These are phyloP conservation scores for Ilex aquifolium DNA, from an alignment of 257 asterid species.

Conservation along the genomic window DNA sequence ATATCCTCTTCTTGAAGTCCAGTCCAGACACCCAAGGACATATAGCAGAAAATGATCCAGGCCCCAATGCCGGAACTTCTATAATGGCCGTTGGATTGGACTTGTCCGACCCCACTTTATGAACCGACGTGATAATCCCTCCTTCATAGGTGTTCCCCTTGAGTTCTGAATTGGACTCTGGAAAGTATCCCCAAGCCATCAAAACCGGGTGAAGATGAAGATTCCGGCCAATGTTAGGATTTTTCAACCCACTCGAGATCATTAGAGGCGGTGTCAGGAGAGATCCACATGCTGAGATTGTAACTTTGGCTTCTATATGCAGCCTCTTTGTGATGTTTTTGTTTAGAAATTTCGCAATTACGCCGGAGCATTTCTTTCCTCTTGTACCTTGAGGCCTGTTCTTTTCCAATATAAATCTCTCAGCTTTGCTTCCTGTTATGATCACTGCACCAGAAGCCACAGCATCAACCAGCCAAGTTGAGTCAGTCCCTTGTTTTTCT, in stretches of 20 bases:
- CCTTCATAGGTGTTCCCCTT: constrained; percentile 68
- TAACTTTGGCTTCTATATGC: constrained; percentile 42
- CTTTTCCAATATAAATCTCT: constrained; percentile 38
- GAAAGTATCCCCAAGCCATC: constrained; percentile 85
- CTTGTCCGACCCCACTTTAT: constrained; percentile 48
- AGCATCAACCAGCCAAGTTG: constrained; percentile 91
- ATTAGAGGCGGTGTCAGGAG: constrained; percentile 77
- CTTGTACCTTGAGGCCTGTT: constrained; percentile 4
- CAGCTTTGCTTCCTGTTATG: constrained; percentile 68
- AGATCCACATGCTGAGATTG: constrained; percentile 74
- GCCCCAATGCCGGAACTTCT: constrained; percentile 64
- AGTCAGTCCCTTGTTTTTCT: constrained; percentile 69
- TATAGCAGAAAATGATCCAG: constrained; percentile 47
- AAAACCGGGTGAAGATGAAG: constrained; percentile 83
- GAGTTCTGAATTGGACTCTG: constrained; percentile 36
- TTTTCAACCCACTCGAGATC: constrained; percentile 61
- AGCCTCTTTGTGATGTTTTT: constrained; percentile 33
- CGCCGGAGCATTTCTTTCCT: constrained; percentile 59
- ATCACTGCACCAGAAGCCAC: constrained; percentile 65
- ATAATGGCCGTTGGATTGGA: constrained; percentile 38
- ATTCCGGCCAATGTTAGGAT: constrained; percentile 68
- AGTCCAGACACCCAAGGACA: constrained; percentile 70
- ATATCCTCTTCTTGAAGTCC: constrained; percentile 52
- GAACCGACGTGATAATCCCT: constrained; percentile 73
- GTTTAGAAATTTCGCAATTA: constrained; percentile 33